Evolutionary conservation across 2,329 filamentous ascomycete genomes (phyloP).

Genomic region (Metarhizium guizhouense): DNA sequence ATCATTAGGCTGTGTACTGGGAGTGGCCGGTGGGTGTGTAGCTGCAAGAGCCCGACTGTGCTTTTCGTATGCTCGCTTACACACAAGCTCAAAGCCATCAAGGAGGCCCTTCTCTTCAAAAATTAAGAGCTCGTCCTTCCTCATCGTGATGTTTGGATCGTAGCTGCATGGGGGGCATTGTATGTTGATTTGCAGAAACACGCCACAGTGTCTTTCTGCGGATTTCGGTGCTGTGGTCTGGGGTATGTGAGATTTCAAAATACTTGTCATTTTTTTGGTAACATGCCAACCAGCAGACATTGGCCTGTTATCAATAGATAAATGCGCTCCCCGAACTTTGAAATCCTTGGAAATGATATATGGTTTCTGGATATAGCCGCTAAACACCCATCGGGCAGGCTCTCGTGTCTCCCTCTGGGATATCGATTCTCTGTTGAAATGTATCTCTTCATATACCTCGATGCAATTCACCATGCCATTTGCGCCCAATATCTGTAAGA

Average conservation of each 20-base stretch:
- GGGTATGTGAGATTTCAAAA: slow-evolving; percentile 43
- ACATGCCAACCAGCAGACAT: slow-evolving; percentile 35
- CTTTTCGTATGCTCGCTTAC: slow-evolving; percentile 28
- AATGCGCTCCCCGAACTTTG: slow-evolving; percentile 42
- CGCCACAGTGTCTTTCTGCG: not conserved
- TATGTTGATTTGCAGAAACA: slow-evolving; percentile 58
- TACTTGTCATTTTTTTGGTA: slow-evolving; percentile 47
- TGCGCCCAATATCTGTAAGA: slow-evolving; percentile 52
- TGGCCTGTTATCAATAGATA: slow-evolving; percentile 62
- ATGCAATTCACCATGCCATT: slow-evolving; percentile 46
- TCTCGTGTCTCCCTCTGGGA: not conserved
- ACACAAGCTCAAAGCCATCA: slow-evolving; percentile 36
- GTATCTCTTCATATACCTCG: slow-evolving; percentile 18
- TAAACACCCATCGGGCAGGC: slow-evolving; percentile 25
- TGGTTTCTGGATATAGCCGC: slow-evolving; percentile 48
- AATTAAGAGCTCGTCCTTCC: slow-evolving; percentile 66
- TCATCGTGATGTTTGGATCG: slow-evolving; percentile 62
- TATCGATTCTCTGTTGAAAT: not conserved
- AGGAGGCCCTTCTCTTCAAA: slow-evolving; percentile 39
- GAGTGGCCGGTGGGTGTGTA: not conserved
- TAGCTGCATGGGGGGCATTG: slow-evolving; percentile 53
- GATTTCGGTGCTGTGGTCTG: slow-evolving; percentile 8
- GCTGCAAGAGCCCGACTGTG: not conserved
- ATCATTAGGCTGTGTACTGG: not conserved
- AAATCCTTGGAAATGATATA: slow-evolving; percentile 35